Percentiles rank a stretch among this genome's conserved stretches.
phyloP scores from a whole-genome alignment of 805 yeast species.

The Zygotorulaspora chibaensis region DNA sequence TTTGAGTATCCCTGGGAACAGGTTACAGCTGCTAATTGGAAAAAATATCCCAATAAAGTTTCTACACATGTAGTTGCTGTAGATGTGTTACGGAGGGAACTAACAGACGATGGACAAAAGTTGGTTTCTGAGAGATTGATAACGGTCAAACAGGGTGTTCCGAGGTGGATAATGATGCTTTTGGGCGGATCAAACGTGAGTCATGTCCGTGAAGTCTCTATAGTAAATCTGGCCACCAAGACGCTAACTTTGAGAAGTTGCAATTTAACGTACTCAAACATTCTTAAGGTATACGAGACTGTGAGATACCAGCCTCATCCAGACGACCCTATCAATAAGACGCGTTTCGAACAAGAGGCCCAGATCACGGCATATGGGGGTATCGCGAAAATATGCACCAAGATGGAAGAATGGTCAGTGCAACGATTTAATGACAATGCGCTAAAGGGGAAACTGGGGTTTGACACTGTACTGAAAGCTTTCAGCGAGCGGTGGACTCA shows the following conservation, averaged over 20 bases:
- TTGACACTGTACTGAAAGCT: constrained; percentile 67
- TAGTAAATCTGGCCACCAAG: constrained; percentile 62
- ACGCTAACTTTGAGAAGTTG: constrained; percentile 78
- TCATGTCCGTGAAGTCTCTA: constrained; percentile 84
- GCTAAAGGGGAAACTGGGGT: constrained; percentile 71
- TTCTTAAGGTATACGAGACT: constrained; percentile 78
- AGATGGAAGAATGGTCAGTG: constrained; percentile 88
- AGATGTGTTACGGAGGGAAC: constrained; percentile 74
- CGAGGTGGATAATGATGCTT: constrained; percentile 68
- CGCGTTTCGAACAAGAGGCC: constrained; percentile 76
- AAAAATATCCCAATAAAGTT: constrained; percentile 90
- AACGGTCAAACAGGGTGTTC: constrained; percentile 83
- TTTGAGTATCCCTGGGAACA: constrained; percentile 90
- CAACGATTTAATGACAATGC: constrained; percentile 89
- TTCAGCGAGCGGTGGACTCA: constrained; percentile 36
- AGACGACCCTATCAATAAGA: constrained; percentile 43
- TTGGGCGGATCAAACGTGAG: constrained; percentile 72
- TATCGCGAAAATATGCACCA: constrained; percentile 64
- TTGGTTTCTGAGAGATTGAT: constrained; percentile 81
- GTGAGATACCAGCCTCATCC: constrained; percentile 77
- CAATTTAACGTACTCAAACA: constrained; percentile 73
- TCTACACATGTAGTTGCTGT: constrained; percentile 92
- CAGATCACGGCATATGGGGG: constrained; percentile 82
- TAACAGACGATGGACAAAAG: constrained; percentile 48
- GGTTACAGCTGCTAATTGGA: constrained; percentile 95